Base-by-base conservation (phyloP, 495 filamentous ascomycete species). In the Penicillium desertorum region DNA sequence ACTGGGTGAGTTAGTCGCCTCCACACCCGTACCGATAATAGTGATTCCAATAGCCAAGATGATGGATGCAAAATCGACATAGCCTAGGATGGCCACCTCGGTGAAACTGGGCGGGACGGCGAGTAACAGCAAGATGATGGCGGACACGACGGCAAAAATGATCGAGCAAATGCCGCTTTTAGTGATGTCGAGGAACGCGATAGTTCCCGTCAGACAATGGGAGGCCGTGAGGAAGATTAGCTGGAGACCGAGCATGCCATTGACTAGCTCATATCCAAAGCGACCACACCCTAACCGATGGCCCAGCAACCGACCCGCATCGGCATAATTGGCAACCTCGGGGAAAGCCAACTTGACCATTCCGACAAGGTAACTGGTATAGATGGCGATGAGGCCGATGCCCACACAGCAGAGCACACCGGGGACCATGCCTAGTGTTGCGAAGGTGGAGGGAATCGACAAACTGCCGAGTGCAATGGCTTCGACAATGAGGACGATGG, bases 351-450 rank as follows among this genome's bases (percentile, higher is more conserved):
- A 49, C 65, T 88, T 89, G 58, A 91, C 83, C 70, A 89, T 86
- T 32, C 84, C 87, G 52, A 91, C 78, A 45, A 89, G 76, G 57
- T 86, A 88, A 65, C 85, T 86, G 44, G 86, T 88, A 67, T 90
- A 92, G 60, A 85, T 85, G 55, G 88, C 84, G 22, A 88, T 58
- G 19, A 88, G 57, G 12, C 88, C 88, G 10, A 88, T 53, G 22
- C 72, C 66, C 34, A 88, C 65, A 19, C 81, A 79, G 48, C 82
- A 72, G 48, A 88, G 76, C 22, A 76, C 66, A 50, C 72, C 72
- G 10, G 72, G 59, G 11, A 88, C 80, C 82, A 88, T 85, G n/a
- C 85, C 85, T 2, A 88, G 70, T 5, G 73, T 74, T 8, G 85
- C 83, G 49, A 87, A 85, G 19, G 80, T 81, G 5, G 68, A 66